Evolutionary conservation across 805 yeast genomes (phyloP).

Genomic region (Aciculoconidium aculeatum): DNA sequence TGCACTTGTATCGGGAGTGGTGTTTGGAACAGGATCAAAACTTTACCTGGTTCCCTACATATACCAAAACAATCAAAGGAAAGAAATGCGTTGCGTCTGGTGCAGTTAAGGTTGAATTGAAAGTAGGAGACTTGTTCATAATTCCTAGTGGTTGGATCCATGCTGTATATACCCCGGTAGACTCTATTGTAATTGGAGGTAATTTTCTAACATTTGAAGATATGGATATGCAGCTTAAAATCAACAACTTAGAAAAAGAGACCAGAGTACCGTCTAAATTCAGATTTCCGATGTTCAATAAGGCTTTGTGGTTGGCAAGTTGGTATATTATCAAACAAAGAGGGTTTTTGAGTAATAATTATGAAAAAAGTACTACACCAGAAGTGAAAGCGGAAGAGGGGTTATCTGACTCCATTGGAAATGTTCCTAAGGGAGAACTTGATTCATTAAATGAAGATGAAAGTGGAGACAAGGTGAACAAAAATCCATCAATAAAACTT

Average conservation of each 20-base stretch:
- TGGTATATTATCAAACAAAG: constrained; percentile 34
- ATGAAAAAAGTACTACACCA: too few species aligned
- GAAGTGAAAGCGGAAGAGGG: too few species aligned
- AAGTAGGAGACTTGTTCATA: constrained; percentile 66
- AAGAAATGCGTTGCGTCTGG: constrained; percentile 21
- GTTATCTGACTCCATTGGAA: too few species aligned
- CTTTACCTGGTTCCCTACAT: constrained; percentile 58
- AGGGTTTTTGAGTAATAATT: too few species aligned
- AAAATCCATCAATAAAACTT: too few species aligned
- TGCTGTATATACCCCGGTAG: constrained; percentile 77
- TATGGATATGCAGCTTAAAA: constrained; percentile 54
- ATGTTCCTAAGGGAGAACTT: too few species aligned
- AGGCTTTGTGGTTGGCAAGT: constrained; percentile 64
- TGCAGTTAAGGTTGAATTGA: constrained; percentile 51
- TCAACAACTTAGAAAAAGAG: constrained; percentile 54
- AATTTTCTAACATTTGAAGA: constrained; percentile 69
- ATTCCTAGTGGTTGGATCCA: constrained; percentile 95
- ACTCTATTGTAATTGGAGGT: constrained; percentile 82
- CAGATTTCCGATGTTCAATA: constrained; percentile 71
- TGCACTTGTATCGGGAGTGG: constrained; percentile 65
- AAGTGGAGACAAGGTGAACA: too few species aligned
- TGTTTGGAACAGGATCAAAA: constrained; percentile 60
- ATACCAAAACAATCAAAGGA: constrained; percentile 26
- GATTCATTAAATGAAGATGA: too few species aligned
- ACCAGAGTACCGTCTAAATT: constrained; percentile 74